Evolutionary conservation across 1,284 basidiomycete species (phyloP), one percentile per base, ranked within the genome.

Genomic region (Sanghuangporus baumii): DNA sequence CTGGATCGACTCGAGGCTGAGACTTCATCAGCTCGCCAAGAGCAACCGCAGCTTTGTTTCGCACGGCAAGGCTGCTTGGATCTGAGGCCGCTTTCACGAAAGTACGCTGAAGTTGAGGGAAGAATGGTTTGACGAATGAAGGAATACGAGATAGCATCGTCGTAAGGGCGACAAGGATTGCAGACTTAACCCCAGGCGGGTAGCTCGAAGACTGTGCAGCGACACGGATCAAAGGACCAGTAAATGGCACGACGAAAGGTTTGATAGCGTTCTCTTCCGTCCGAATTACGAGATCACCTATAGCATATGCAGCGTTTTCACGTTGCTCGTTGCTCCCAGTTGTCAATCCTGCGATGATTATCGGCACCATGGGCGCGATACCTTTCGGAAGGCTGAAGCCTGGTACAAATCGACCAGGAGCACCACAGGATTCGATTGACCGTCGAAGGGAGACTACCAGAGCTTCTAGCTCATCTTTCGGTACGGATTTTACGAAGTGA

Each of bases 1-100:
- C 88, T 0, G 94, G 91, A 71, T 93, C 90, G 38, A 92, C 87
- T 63, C 93, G 78, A 2, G 92, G 86, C 70, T 96, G 94, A 71
- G 87, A 88, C 69, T 85, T 87, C 95, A 99, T 98, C 72, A 99
- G 79, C n/a, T 88, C 84, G 23, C 95, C 96, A 0, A 99, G 81
- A 34, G 92, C 96, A 36, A 87, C 81, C 0, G 88, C 93, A 0
- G 95, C 96, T 59, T 86, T 87, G 64, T 79, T 88, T 57, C 96
- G 87, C 34, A 99, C 94, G 18, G 85, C 87, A 2, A 83, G 78
- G 67, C 91, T 93, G 1, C 89, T 83, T 0, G 89, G 76, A 73
- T 99, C 96, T 64, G 88, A 84, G 0, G 92, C 84, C 43, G 94
- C 93, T 77, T 99, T 99, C 75, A 98, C 91, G 72, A 99, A 99